These are phyloP conservation scores for Lactarius hengduanensis DNA, from an alignment of 768 basidiomycete genomes.

Conservation along the genomic window DNA sequence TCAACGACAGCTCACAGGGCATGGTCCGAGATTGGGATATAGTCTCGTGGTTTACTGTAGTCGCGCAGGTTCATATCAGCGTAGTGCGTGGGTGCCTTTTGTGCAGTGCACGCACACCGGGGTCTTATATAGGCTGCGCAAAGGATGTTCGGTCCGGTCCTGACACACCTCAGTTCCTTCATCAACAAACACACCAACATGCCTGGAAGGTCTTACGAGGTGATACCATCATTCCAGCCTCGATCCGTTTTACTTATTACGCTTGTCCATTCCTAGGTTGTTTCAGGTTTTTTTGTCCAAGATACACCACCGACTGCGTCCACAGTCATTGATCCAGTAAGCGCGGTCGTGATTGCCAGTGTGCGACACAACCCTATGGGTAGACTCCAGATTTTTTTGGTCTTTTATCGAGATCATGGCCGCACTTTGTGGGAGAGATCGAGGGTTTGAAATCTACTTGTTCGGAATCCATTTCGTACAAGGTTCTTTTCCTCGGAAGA, in stretches of 20 bases:
- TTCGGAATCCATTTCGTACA: slow-evolving; percentile 16
- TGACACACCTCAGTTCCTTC: background rate
- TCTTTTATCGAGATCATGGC: slow-evolving; percentile 20
- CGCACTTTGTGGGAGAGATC: slow-evolving; percentile 7
- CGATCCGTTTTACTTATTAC: background rate
- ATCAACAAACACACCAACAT: background rate
- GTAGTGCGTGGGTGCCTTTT: background rate
- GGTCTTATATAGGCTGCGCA: slow-evolving; percentile 10
- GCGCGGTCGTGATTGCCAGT: background rate
- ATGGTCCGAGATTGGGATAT: slow-evolving; percentile 76
- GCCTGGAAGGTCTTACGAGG: slow-evolving; percentile 17
- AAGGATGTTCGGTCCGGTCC: background rate
- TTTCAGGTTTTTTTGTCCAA: slow-evolving; percentile 24
- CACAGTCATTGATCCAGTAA: slow-evolving; percentile 19
- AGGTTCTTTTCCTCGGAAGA: slow-evolving; percentile 22
- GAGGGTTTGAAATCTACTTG: background rate
- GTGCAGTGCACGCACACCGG: background rate
- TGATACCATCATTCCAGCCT: background rate
- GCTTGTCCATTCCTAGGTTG: slow-evolving; percentile 11
- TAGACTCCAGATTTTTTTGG: slow-evolving; percentile 25
- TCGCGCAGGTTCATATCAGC: slow-evolving; percentile 23
- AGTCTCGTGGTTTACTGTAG: slow-evolving; percentile 52
- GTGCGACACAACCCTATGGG: background rate
- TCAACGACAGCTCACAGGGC: slow-evolving; percentile 49
- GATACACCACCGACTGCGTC: background rate